Evolutionary conservation across 306 rosid genomes (phyloP), one percentile per base, ranked within the genome.

Genomic region (Rosa lucieae): DNA sequence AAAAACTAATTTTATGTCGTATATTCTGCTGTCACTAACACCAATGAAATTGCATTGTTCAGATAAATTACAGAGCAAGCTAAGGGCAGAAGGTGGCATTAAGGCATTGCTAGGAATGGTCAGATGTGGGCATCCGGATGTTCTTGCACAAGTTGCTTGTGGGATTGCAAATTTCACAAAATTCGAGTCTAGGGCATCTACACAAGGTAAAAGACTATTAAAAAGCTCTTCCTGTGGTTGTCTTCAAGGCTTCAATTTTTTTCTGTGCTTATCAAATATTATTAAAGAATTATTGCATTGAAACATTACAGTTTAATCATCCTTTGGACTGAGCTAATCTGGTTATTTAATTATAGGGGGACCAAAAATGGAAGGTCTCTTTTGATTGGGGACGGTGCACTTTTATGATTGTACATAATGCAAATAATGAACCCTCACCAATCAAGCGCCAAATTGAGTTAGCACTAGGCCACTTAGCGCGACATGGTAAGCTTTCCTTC

Each of bases 61-160:
- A 96, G 99, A 96, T 81, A 96, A 93, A 87, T 85, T 96, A 67
- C 99, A 93, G 82, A 78, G 77, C 20, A 90, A 90, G 86, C 87
- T 96, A 76, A 85, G 97, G 81, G 78, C 76, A 21, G 98, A 93
- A 89, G 98, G 97, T 48, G 98, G 99, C 53, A 93, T 96, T 55
- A 87, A 88, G 81, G 98, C 98, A 65, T 86, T 96, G 82, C 85
- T 96, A 58, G 97, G 99, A 81, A 96, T 96, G 99, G 91, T 96
- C 85, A 88, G 98, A 86, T 89, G 98, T 82, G 89, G 86, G 59
- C 99, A 96, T 88, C 94, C 97, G 51, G 99, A 96, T 84, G 99
- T 96, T 62, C 97, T 93, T 77, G 99, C 99, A 32, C 99, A 96
- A 86, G 97, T 93, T 84, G 98, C 99, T 73, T 95, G 99, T 52